Percentiles rank a stretch among this genome's conserved stretches.
These are phyloP conservation scores for Celoporthe dispersa DNA, from an alignment of 2,329 filamentous ascomycete species.

Conservation along the genomic window DNA sequence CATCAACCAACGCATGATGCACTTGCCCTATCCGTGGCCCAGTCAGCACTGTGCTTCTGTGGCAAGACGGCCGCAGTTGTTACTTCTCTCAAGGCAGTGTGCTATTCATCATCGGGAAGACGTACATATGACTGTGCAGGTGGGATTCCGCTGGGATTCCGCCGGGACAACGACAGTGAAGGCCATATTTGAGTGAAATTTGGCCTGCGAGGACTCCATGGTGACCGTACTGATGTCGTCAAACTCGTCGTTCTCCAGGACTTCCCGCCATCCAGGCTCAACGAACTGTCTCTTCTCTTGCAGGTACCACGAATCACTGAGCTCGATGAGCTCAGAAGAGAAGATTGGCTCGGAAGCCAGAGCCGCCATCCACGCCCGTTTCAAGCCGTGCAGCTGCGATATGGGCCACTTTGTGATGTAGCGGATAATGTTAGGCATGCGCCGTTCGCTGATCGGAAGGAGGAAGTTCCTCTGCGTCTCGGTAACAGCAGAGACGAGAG, in stretches of 20 bases:
- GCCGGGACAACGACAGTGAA: background rate
- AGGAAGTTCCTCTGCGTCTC: background rate
- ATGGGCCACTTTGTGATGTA: background rate
- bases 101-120: background rate
- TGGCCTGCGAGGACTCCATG: background rate
- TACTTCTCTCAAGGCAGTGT: too few relatives aligned
- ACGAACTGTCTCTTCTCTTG: background rate
- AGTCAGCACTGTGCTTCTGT: background rate
- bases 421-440: background rate
- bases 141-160: background rate
- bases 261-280: background rate
- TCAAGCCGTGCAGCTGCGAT: background rate
- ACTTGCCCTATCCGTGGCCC: background rate
- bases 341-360: background rate
- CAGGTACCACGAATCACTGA: background rate
- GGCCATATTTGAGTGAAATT: background rate
- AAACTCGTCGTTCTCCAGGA: background rate
- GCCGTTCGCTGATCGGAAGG: background rate
- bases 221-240: background rate
- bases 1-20: background rate
- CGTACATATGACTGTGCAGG: background rate
- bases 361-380: background rate
- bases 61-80: too few relatives aligned
- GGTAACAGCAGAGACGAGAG: background rate
- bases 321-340: background rate